Base-by-base conservation (phyloP, 805 yeast genomes). In the Citeromyces nyonsensis region DNA sequence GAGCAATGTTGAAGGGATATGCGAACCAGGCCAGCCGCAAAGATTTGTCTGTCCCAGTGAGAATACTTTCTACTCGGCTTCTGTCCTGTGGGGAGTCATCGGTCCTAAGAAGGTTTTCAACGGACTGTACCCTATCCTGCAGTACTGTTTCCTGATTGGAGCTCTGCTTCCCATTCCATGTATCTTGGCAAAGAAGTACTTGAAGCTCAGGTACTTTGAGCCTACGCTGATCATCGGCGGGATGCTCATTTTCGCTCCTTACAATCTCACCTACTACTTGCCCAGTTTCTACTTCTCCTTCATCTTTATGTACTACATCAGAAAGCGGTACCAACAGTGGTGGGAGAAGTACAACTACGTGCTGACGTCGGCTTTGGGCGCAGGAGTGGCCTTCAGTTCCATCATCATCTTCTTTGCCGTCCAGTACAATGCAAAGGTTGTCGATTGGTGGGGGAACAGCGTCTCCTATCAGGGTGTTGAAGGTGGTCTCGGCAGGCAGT, bases 291-390 rank as follows among this genome's bases (percentile, higher is more conserved):
- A 58, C 25, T 58, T 69, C 27, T 78, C 81, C 4, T 62, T 61
- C 39, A 33, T 60, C 4, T 77, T 76, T 55, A 71, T 62, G 51
- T n/a, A n/a, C n/a, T 59, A 59, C 43, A 52, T 77, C 36, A 71
- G 69, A 37, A 59, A 68, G 32, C 57, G 59, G 36, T 73, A 69
- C 53, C 56, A 68, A 31, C 54, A 61, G 30, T 78, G 85, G 86
- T 78, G 86, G 85, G 74, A 74, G 27, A 77, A 75, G 49, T 78
- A 78, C 50, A 76, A 75, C 47, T 76, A 73, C 45, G 66, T 75
- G 4, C 52, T 78, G 34, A 66, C 80, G n/a, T 71, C 79, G 13
- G 85, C 73, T 2, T 49, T 78, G 15, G 75, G 74, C 30, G 67
- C 78, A 5, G 83, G 83, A 1, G 63, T 76, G 10, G 82, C 83